Conservation (phyloP, 306 rosid species). For the Arachis stenosperma region DNA sequence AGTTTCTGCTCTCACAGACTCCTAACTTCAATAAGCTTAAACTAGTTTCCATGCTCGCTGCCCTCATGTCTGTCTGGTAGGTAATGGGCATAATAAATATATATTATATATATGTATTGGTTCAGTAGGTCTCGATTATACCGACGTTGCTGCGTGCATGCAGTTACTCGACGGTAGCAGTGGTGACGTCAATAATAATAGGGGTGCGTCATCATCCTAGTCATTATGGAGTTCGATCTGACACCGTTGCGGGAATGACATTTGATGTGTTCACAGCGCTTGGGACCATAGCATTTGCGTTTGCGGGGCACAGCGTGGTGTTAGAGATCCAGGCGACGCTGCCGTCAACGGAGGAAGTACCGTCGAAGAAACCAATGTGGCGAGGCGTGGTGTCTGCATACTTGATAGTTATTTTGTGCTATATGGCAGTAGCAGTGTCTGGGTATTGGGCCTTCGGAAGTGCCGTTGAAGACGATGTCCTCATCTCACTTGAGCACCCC, state of each 20-base stretch:
- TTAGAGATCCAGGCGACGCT: slow-evolving; percentile 79
- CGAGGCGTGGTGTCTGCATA: slow-evolving; percentile 59
- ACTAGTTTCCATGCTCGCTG: slow-evolving; percentile 58
- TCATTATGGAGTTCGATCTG: slow-evolving; percentile 48
- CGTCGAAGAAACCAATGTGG: slow-evolving; percentile 78
- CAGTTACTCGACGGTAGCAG: slow-evolving; percentile 62
- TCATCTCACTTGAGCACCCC: slow-evolving; percentile 62
- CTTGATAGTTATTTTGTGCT: slow-evolving; percentile 52
- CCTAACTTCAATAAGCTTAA: slow-evolving; percentile 69
- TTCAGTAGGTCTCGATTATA: too few relatives aligned
- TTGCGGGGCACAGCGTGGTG: slow-evolving; percentile 69
- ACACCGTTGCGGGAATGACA: slow-evolving; percentile 13
- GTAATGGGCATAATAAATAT: too few relatives aligned
- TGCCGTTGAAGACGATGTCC: slow-evolving; percentile 63
- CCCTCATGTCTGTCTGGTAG: slow-evolving; percentile 62
- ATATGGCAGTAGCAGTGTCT: slow-evolving; percentile 50
- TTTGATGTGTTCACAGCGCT: slow-evolving; percentile 62
- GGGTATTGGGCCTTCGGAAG: slow-evolving; percentile 78
- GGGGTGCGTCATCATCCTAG: slow-evolving; percentile 36
- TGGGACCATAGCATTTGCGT: slow-evolving; percentile 75
- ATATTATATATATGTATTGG: too few relatives aligned
- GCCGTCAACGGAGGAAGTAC: slow-evolving; percentile 56
- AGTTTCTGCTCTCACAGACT: slow-evolving; percentile 58
- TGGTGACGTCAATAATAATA: slow-evolving; percentile 38
- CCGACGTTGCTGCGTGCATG: background rate